phyloP scores from a whole-genome alignment of 2,329 filamentous ascomycete species.

The Paecilomyces dactylethromorphus region DNA sequence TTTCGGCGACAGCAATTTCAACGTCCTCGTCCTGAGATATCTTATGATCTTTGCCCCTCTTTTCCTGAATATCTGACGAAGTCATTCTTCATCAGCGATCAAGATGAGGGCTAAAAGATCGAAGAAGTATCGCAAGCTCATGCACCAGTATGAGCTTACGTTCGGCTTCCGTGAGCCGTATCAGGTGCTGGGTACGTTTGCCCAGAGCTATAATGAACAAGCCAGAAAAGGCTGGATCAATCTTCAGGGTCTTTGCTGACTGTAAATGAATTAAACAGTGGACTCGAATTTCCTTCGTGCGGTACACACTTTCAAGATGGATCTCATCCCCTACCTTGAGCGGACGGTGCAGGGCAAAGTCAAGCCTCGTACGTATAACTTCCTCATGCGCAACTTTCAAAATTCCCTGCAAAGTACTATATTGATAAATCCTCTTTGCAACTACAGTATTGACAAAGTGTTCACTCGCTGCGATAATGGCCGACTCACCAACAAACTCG shows the following conservation, averaged over 20 bases:
- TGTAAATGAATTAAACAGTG: constrained; percentile 42
- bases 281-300: constrained; percentile 81
- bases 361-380: constrained; percentile 60
- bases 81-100: constrained; percentile 15
- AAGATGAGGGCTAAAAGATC: constrained; percentile 62
- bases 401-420: not conserved
- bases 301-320: constrained; percentile 80
- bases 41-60: not conserved
- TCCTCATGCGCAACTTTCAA: not conserved
- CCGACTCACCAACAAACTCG: constrained; percentile 29
- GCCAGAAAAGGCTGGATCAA: constrained; percentile 1
- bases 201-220: not conserved
- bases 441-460: constrained; percentile 69
- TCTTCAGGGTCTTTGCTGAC: constrained; percentile 7
- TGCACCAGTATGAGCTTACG: constrained; percentile 80
- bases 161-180: constrained; percentile 93
- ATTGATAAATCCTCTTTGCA: constrained; percentile 17
- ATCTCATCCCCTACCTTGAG: constrained; percentile 68
- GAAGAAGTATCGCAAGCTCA: constrained; percentile 81
- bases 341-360: constrained; percentile 80
- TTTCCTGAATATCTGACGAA: not conserved
- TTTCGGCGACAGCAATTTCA: constrained; percentile 12
- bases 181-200: constrained; percentile 65
- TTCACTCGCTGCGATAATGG: constrained; percentile 39
- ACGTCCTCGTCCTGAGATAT: not conserved